phyloP scores from a whole-genome alignment of 1,139 yeast genomes.

The Suhomyces yuchorum region DNA sequence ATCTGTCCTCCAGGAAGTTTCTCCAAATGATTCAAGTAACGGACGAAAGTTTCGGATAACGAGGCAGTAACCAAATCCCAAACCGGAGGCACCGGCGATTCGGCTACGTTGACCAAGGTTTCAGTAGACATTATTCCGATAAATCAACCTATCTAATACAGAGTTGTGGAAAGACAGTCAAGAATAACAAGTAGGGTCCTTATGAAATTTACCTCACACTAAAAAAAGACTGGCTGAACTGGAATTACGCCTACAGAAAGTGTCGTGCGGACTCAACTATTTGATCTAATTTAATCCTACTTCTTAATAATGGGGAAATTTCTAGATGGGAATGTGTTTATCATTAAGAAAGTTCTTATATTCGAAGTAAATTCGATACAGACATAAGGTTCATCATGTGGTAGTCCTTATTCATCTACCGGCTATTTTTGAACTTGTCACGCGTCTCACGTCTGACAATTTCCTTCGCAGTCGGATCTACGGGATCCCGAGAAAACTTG shows the following conservation, averaged over 20 bases:
- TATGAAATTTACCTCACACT: not conserved
- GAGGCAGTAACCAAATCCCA: slow-evolving; percentile 41
- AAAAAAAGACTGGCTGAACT: slow-evolving; percentile 1
- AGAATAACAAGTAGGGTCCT: slow-evolving; percentile 1
- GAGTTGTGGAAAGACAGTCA: not conserved
- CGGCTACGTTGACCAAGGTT: slow-evolving; percentile 2
- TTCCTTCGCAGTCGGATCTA: too few species aligned
- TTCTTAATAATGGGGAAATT: not conserved
- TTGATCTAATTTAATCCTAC: not conserved
- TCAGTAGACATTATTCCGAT: slow-evolving; percentile 9
- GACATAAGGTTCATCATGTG: too few species aligned
- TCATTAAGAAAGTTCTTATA: too few species aligned
- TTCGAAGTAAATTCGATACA: too few species aligned
- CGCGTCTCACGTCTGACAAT: too few species aligned
- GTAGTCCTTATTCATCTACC: too few species aligned
- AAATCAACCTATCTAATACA: not conserved
- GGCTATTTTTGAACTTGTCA: too few species aligned
- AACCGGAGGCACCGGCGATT: slow-evolving; percentile 32
- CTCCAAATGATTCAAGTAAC: slow-evolving; percentile 39
- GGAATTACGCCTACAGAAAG: not conserved
- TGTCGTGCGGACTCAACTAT: slow-evolving; percentile 2
- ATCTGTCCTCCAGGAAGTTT: slow-evolving; percentile 80
- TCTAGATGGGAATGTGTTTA: not conserved
- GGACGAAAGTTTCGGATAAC: slow-evolving; percentile 38
- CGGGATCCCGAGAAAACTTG: too few species aligned